A percentile compares a stretch with the other conserved stretches of the same genome.
These are phyloP conservation scores for Phialophora verrucosa DNA, from an alignment of 2,329 filamentous ascomycete species.

Conservation along the genomic window DNA sequence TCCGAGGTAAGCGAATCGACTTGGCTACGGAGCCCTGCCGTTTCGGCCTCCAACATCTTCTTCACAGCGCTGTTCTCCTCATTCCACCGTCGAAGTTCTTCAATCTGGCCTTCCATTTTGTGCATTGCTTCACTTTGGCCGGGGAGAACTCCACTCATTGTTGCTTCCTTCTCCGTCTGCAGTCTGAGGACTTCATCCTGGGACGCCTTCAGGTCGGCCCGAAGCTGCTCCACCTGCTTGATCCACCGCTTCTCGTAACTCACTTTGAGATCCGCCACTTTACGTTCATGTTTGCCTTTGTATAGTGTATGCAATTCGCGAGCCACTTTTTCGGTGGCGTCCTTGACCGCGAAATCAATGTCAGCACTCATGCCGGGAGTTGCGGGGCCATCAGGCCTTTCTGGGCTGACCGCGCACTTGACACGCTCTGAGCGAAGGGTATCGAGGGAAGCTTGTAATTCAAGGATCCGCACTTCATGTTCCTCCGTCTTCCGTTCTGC, in stretches of 20 bases:
- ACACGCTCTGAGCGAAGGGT: constrained; percentile 47
- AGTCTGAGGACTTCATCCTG: constrained; percentile 76
- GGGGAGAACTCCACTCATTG: constrained; percentile 61
- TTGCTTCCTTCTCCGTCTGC: constrained; percentile 67
- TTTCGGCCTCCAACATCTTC: constrained; percentile 72
- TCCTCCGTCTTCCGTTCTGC: constrained; percentile 65
- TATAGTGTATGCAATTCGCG: constrained; percentile 90
- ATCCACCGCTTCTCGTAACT: constrained; percentile 86
- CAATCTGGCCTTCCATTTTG: constrained; percentile 54
- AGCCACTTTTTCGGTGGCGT: constrained; percentile 88
- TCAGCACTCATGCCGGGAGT: constrained; percentile 46
- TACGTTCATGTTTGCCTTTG: constrained; percentile 96
- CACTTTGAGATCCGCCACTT: constrained; percentile 85
- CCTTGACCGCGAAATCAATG: constrained; percentile 73
- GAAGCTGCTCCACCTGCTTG: constrained; percentile 81
- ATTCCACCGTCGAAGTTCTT: constrained; percentile 48
- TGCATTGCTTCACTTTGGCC: constrained; percentile 41
- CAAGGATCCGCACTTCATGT: constrained; percentile 53
- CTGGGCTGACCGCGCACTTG: constrained; percentile 46
- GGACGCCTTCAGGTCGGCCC: constrained; percentile 71
- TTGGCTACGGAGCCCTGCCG: constrained; percentile 76
- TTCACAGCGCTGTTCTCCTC: constrained; percentile 71
- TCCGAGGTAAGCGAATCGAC: constrained; percentile 72
- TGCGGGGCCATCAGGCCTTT: constrained; percentile 32
- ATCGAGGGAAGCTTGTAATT: constrained; percentile 55